Conservation (phyloP, 2,329 filamentous ascomycete species). For the Fusarium irregulare region DNA sequence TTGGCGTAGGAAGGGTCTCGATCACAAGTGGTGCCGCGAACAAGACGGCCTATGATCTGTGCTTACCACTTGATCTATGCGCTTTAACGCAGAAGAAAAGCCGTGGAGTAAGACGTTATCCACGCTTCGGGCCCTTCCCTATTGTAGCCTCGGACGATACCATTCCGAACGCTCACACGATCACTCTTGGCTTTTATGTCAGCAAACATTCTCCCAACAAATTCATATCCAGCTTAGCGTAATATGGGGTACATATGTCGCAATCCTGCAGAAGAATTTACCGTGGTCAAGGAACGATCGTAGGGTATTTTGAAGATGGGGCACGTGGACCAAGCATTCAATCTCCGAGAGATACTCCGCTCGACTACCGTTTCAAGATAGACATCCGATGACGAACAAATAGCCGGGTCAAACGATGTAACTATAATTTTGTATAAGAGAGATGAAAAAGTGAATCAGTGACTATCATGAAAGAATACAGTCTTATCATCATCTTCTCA, state of each 20-base stretch:
- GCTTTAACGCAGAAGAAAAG: too few relatives aligned
- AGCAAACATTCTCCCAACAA: background rate
- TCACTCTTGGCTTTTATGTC: background rate
- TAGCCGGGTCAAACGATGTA: background rate
- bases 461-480: rapidly evolving
- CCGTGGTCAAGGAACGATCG: background rate
- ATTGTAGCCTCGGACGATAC: background rate
- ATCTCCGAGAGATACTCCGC: conserved; percentile 40
- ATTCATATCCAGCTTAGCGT: background rate
- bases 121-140: background rate
- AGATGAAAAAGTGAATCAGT: rapidly evolving
- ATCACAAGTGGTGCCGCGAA: background rate
- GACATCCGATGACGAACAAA: conserved; percentile 38
- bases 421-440: conserved; percentile 14
- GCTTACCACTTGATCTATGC: rapidly evolving
- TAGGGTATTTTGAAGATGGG: background rate
- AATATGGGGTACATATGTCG: background rate
- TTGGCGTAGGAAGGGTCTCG: background rate
- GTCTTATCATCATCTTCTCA: rapidly evolving
- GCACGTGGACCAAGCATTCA: background rate
- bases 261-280: background rate
- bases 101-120: background rate
- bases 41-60: background rate
- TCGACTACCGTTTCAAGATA: conserved; percentile 30
- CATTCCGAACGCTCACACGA: background rate